Evolutionary conservation across 2,329 filamentous ascomycete species (phyloP), one percentile per base, ranked within the genome.

Genomic region (Penicillium sclerotigenum): DNA sequence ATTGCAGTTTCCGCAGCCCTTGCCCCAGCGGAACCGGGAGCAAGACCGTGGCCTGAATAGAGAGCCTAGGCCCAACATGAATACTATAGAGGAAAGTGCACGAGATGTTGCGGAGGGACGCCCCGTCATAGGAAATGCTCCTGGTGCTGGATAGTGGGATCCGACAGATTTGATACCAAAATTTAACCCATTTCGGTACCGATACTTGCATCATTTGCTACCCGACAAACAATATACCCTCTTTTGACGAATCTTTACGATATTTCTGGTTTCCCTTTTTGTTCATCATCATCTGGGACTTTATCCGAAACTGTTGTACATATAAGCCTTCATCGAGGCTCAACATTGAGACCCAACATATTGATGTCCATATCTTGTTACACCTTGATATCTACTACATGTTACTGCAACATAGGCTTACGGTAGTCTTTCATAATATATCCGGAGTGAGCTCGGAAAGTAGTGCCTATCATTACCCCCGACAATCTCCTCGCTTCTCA

Each of bases 1-100:
- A 47, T 40, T 61, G 41, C 62, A 66, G 33, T 64, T 66, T 52
- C 64, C 61, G n/a, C 62, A 64, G 33, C 64, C 62, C 14, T 52
- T 65, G 1, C 61, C 63, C 16, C 63, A 58, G 24, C 59, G 50
- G 18, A 28, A 54, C 28, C 45, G 20, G 20, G 50, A 54, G n/a
- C 51, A 33, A 31, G 54, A 47, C 38, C 29, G 37, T 18, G 36
- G 9, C 14, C 26, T 40, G 20, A 56, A 54, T 47, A 28, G 38
- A 52, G 49, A 46, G 2, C 42, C 37, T 34, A 38, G 8, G 11
- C 11, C 10, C 14, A 40, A 43, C 36, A 11, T 16, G 2, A 56
- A 47, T 42, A 11, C 42, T 22, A 33, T 22, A 13, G 54, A 51
- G 11, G 43, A 56, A 36, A 22, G 18, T 41, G n/a, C 40, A 51